Evolutionary conservation across 805 yeast species (phyloP), one percentile per base, ranked within the genome.

Genomic region (Pichia kluyveri): DNA sequence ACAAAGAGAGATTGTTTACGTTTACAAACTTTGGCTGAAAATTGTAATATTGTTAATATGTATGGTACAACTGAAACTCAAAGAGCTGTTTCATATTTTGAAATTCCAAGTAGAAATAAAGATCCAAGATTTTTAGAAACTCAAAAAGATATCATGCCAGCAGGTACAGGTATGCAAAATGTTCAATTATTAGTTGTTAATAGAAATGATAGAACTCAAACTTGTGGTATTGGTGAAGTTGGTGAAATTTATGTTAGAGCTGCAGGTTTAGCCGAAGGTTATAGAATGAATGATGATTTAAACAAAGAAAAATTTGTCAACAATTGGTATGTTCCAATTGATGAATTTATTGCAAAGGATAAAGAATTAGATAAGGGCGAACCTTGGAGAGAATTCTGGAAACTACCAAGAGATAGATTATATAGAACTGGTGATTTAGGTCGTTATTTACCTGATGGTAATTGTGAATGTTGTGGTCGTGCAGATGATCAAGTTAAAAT

Each of bases 51-150:
- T 61, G 95, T 93, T 56, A 93, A 93, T 69, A 93, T 93, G 99
- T 93, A 93, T 66, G 99, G 99, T 60, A 93, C 99, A 38, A 93
- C 99, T 11, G 99, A 93, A 68, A 93, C 99, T 15, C 99, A 95
- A 72, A 80, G 99, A 63, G 93, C 99, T 2, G 99, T 93, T 27
- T 90, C 98, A 0, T 93, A 79, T 68, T 95, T 79, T 69, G 95
- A 88, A 64, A 91, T 95, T 52, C 80, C 86, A 40, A 79, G 95
- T 30, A 74, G 87, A 55, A 62, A 74, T 23, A 62, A 73, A 41
- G 89, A 90, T 63, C 75, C 91, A 26, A 69, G 76, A 26, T 90
- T 86, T 66, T 73, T 93, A 62, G 83, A 81, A 61, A 76, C 83
- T 44, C 85, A 87, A 69, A 93, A 95, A 67, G 98, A 93, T 59